Percentiles rank a stretch among this genome's conserved stretches.
Evolutionary conservation across 106 monocot genomes (phyloP).

Genomic region (Acorus gramineus): DNA sequence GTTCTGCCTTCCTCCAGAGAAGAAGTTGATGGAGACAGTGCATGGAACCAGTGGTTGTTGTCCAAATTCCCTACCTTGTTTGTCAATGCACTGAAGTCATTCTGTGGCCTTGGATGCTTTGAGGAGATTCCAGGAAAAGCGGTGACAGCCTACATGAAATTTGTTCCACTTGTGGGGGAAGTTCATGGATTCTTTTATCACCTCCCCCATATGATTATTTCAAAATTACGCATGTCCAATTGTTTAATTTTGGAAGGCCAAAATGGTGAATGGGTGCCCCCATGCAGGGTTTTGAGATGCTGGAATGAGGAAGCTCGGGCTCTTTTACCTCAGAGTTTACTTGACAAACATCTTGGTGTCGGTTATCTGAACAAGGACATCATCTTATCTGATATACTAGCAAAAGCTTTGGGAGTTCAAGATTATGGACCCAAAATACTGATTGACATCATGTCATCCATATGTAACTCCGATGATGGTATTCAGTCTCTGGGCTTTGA

Average conservation of each 20-base stretch:
- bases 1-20: slow-evolving; percentile 96
- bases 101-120: slow-evolving; percentile 76
- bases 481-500: slow-evolving; percentile 45
- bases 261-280: slow-evolving; percentile 52
- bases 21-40: slow-evolving; percentile 91
- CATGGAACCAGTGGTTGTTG: slow-evolving; percentile 99
- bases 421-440: slow-evolving; percentile 78
- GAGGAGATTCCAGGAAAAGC: slow-evolving; percentile 62
- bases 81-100: slow-evolving; percentile 59
- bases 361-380: slow-evolving; percentile 75
- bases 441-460: slow-evolving; percentile 47
- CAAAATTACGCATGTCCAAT: slow-evolving; percentile 57
- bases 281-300: slow-evolving; percentile 73
- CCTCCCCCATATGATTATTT: slow-evolving; percentile 87
- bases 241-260: slow-evolving; percentile 76
- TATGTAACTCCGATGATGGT: slow-evolving; percentile 31
- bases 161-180: slow-evolving; percentile 80
- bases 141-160: slow-evolving; percentile 79
- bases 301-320: slow-evolving; percentile 72
- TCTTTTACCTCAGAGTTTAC: slow-evolving; percentile 58
- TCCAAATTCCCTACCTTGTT: slow-evolving; percentile 81
- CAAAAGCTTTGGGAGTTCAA: slow-evolving; percentile 63
- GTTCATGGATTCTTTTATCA: slow-evolving; percentile 89
- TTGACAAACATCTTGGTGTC: slow-evolving; percentile 74
- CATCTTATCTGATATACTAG: slow-evolving; percentile 67